Evolutionary conservation across 139 green algal genomes (phyloP).

Genomic region (Volvox africanus): DNA sequence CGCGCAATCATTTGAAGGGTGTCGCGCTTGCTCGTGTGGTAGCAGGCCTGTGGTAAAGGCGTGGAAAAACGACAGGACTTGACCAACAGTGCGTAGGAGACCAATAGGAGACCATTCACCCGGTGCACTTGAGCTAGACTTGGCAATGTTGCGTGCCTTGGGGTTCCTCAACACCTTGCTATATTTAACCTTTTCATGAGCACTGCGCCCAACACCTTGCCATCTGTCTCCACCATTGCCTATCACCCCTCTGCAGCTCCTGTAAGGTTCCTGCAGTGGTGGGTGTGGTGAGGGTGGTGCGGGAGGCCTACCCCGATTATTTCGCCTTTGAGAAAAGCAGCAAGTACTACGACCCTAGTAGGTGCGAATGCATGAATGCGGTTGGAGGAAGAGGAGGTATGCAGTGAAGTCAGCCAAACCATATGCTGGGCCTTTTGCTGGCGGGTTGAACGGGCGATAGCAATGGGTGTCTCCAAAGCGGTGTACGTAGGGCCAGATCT

Average conservation of each 20-base stretch:
- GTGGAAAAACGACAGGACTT: too few species aligned
- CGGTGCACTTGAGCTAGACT: too few species aligned
- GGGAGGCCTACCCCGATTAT: slow-evolving; percentile 78
- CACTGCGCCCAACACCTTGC: background rate
- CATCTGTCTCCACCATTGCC: background rate
- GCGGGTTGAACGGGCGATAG: background rate
- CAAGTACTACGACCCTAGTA: slow-evolving; percentile 74
- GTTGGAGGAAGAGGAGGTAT: background rate
- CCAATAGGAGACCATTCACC: too few species aligned
- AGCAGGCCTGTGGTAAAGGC: too few species aligned
- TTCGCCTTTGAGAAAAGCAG: slow-evolving; percentile 66
- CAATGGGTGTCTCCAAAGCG: too few species aligned
- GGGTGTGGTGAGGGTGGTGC: slow-evolving; percentile 54
- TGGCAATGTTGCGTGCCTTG: too few species aligned
- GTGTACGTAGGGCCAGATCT: background rate
- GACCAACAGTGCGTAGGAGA: too few species aligned
- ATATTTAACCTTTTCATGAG: background rate
- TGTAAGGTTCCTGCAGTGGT: slow-evolving; percentile 45
- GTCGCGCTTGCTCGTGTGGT: too few species aligned
- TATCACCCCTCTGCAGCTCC: slow-evolving; percentile 9
- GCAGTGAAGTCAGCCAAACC: background rate
- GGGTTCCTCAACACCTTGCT: too few species aligned
- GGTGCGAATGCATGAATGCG: background rate
- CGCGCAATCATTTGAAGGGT: too few species aligned
- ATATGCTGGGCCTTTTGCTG: background rate